These are phyloP conservation scores for Dioscorea alata DNA, from an alignment of 106 monocot genomes.

Conservation along the genomic window DNA sequence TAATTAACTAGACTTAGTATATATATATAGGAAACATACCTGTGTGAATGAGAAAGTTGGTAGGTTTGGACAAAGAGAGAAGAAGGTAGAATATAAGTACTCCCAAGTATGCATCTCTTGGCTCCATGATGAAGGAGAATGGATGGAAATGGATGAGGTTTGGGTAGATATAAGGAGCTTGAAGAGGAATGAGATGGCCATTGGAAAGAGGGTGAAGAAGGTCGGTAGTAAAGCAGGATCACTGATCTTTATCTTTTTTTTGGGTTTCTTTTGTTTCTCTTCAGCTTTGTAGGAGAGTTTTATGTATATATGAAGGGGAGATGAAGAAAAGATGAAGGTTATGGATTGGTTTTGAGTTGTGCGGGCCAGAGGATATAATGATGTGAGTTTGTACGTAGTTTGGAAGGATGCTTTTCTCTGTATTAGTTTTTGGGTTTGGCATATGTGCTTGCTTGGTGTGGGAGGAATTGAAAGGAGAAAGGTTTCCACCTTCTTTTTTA, in stretches of 20 bases:
- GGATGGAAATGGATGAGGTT: not conserved
- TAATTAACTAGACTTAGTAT: not conserved
- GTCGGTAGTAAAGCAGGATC: conserved; percentile 10
- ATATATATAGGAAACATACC: conserved; percentile 26
- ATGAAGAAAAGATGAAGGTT: not conserved
- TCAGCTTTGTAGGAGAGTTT: not conserved
- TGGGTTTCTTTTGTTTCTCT: not conserved
- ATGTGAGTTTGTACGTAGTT: not conserved
- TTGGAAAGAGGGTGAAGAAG: conserved; percentile 2
- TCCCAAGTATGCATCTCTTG: conserved; percentile 10
- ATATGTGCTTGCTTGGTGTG: conserved; percentile 62
- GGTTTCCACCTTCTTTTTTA: not conserved
- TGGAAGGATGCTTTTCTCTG: conserved; percentile 2
- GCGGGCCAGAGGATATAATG: too few species aligned
- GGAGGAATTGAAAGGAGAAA: conserved; percentile 17
- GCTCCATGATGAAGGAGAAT: conserved; percentile 6
- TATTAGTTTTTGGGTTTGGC: conserved; percentile 27
- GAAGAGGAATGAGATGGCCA: not conserved
- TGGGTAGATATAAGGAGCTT: conserved; percentile 12
- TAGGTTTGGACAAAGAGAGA: conserved; percentile 9
- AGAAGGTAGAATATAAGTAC: conserved; percentile 7
- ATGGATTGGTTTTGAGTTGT: not conserved
- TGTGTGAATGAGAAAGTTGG: conserved; percentile 16
- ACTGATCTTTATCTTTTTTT: not conserved
- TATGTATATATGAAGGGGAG: not conserved